These are phyloP conservation scores for Elaeagnus macrophylla DNA, from an alignment of 306 rosid species.

Conservation along the genomic window DNA sequence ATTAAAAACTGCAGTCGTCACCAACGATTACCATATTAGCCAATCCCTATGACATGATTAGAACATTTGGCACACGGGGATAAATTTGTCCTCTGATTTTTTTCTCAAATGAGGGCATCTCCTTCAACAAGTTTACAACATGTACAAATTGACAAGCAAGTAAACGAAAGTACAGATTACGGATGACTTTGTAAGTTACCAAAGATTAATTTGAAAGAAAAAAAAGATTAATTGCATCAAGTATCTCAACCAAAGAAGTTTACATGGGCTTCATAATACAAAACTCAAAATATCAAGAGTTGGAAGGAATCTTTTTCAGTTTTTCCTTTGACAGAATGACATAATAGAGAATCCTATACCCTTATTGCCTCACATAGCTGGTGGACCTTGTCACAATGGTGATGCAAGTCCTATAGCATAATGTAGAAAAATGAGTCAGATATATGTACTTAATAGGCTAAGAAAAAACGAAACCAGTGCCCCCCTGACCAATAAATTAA, in stretches of 20 bases:
- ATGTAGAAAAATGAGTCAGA: conserved; percentile 46
- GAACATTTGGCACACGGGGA: no score
- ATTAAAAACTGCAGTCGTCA: not conserved
- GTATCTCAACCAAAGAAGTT: conserved; percentile 19
- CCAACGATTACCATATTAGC: not conserved
- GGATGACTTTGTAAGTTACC: not conserved
- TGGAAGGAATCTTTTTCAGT: conserved; percentile 6
- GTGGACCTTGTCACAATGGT: conserved; percentile 71
- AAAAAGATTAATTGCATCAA: not conserved
- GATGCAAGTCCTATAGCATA: conserved; percentile 68
- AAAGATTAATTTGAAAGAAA: not conserved
- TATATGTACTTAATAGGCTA: conserved; percentile 13
- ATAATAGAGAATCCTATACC: conserved; percentile 26
- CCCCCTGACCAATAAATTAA: conserved; percentile 7
- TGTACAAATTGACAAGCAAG: not conserved
- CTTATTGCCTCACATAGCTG: conserved; percentile 38
- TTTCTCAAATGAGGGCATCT: not conserved
- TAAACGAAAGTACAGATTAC: not conserved
- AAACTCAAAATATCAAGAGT: conserved; percentile 27
- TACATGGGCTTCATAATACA: conserved; percentile 26
- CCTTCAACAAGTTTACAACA: not conserved
- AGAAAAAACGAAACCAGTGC: conserved; percentile 15
- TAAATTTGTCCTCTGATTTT: no score
- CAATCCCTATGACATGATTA: not conserved
- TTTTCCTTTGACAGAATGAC: conserved; percentile 24